These are phyloP conservation scores for Boletus barrowsii DNA, from an alignment of 768 basidiomycete species.

Conservation along the genomic window DNA sequence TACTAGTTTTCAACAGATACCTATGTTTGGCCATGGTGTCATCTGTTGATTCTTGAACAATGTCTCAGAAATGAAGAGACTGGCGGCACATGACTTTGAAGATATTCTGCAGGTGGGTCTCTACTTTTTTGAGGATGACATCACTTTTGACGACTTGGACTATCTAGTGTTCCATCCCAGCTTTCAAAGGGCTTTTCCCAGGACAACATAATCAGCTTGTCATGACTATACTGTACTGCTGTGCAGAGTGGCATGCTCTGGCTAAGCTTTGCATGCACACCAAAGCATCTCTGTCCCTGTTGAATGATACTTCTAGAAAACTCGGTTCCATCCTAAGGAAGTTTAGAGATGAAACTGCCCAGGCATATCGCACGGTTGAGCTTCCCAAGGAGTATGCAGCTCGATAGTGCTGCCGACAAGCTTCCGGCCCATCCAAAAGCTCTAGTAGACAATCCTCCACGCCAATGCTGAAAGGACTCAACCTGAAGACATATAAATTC, in stretches of 20 bases:
- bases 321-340: conserved; percentile 23
- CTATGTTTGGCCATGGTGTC: not conserved
- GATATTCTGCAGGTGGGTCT: not conserved
- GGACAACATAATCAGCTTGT: conserved; percentile 20
- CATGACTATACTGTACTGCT: conserved; percentile 22
- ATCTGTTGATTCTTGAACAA: not conserved
- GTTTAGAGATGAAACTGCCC: conserved; percentile 20
- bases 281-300: conserved; percentile 10
- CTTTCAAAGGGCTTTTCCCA: conserved; percentile 37
- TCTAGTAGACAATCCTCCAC: not conserved
- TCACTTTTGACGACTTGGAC: too few species aligned
- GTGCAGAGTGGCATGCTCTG: conserved; percentile 35
- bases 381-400: conserved; percentile 28
- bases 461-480: conserved; percentile 14
- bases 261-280: conserved; percentile 14
- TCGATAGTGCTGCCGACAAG: conserved; percentile 1
- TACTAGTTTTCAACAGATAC: not conserved
- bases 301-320: conserved; percentile 11
- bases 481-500: conserved; percentile 29
- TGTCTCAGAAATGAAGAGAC: not conserved
- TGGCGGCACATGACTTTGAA: not conserved
- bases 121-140: too few species aligned
- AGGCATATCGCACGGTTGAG: conserved; percentile 26
- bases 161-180: conserved; percentile 31
- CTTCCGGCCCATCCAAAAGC: not conserved